Percentiles rank a stretch among this genome's conserved stretches.
Evolutionary conservation across 2,329 filamentous ascomycete species (phyloP).

Genomic region (Cercospora citrullina): DNA sequence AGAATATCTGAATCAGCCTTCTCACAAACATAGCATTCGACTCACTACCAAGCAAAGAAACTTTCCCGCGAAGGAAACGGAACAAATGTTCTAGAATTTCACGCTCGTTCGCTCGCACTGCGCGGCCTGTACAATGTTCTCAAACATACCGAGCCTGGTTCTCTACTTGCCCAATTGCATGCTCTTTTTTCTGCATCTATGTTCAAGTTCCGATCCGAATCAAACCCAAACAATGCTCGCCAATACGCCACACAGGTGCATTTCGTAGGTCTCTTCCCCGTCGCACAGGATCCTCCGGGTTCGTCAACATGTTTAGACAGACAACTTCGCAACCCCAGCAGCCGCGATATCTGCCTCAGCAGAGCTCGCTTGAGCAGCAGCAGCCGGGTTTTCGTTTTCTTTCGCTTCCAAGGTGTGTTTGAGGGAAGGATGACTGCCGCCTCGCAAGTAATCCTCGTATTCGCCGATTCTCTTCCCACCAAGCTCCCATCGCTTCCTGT

Average conservation of each 20-base stretch:
- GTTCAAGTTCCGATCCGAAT: background rate
- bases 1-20: background rate
- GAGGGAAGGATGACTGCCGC: slow-evolving; percentile 51
- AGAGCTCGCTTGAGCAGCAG: background rate
- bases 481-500: slow-evolving; percentile 70
- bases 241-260: background rate
- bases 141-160: background rate
- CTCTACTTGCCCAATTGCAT: background rate
- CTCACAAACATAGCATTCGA: background rate
- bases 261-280: background rate
- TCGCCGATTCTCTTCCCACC: slow-evolving; percentile 82
- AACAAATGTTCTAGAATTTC: background rate
- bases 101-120: background rate
- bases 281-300: background rate
- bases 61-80: background rate
- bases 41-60: background rate
- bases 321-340: slow-evolving; percentile 18
- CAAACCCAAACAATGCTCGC: background rate
- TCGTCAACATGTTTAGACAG: slow-evolving; percentile 21
- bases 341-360: slow-evolving; percentile 16
- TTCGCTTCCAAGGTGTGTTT: slow-evolving; percentile 21
- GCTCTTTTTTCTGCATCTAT: background rate
- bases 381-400: slow-evolving; percentile 8
- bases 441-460: slow-evolving; percentile 81
- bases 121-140: slow-evolving; percentile 4